Base-by-base conservation (phyloP, 2,329 filamentous ascomycete genomes). In the Colletotrichum chlorophyti region DNA sequence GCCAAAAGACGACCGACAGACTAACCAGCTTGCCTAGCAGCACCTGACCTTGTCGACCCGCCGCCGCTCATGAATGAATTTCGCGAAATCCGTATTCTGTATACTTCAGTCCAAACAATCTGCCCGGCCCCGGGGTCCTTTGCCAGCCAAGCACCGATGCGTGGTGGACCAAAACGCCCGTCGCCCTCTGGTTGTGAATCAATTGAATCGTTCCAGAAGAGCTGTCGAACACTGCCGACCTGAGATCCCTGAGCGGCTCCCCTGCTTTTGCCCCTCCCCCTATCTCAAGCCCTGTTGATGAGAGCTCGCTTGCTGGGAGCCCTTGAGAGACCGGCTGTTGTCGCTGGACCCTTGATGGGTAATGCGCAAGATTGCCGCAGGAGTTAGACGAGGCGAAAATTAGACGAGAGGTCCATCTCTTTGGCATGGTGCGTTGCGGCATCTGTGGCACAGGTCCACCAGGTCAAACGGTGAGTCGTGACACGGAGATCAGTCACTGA, bases 151-250 rank as follows among this genome's bases (percentile, higher is more conserved):
- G 42, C 29, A 47, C 50, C 31, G n/a, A n/a, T n/a, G n/a, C n/a
- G n/a, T n/a, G n/a, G n/a, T n/a, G 37, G 50, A 55, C 24, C n/a
- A 43, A 42, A 40, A 6, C 42, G 17, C 24, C 49, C 21, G 19
- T 50, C 12, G 38, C 38, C 32, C 38, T 32, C 38, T 38, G 32
- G 29, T n/a, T n/a, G n/a, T 27, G 43, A 45, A 34, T 27, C n/a
- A n/a, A n/a, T n/a, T n/a, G n/a, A n/a, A n/a, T 60, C 12, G 43
- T 60, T 60, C 57, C 57, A 60, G 57, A 60, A 60, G 38, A 40
- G 50, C 14, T n/a, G 38, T 60, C 57, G 51, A 60, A 60, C 31
- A 54, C 29, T 40, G 9, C 31, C 29, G 40, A 45, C 26, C 42
- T 49, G 26, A 50, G 10, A 35, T 34, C 57, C 57, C 37, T 42